Evolutionary conservation across 352 stramenopile species (phyloP).

Genomic region (Paralagenidium karlingii): DNA sequence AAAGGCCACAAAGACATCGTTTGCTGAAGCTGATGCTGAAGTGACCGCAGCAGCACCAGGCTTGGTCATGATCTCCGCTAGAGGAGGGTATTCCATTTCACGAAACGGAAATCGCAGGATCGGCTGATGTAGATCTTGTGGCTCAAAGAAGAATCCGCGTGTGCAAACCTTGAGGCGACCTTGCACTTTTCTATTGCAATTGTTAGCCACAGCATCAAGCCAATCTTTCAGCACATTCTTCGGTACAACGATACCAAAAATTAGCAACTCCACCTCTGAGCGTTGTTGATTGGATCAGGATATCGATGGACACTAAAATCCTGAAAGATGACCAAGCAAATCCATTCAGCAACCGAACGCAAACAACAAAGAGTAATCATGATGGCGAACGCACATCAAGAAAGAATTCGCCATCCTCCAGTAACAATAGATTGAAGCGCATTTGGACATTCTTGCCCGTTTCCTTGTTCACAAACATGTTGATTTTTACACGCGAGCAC

Average conservation of each 20-base stretch:
- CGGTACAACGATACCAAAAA: conserved; percentile 1
- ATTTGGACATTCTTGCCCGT: background rate
- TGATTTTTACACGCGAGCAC: too few relatives aligned
- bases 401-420: conserved; percentile 89
- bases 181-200: conserved; percentile 23
- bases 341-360: background rate
- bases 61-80: conserved; percentile 31
- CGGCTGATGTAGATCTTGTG: conserved; percentile 42
- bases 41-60: too few relatives aligned
- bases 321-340: conserved; percentile 8
- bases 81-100: conserved; percentile 29
- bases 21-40: background rate
- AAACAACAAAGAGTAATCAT: background rate
- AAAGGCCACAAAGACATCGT: conserved; percentile 25
- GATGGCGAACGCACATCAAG: conserved; percentile 40
- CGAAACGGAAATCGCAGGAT: conserved; percentile 79
- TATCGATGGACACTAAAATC: conserved; percentile 55
- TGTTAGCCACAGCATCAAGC: background rate
- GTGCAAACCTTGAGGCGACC: conserved; percentile 77
- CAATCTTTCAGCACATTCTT: conserved; percentile 3
- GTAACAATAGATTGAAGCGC: conserved; percentile 83
- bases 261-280: conserved; percentile 9
- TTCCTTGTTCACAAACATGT: background rate
- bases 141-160: conserved; percentile 83
- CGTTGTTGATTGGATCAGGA: conserved; percentile 19